Base-by-base conservation (phyloP, 1,284 basidiomycete genomes). In the Malassezia dermatis region DNA sequence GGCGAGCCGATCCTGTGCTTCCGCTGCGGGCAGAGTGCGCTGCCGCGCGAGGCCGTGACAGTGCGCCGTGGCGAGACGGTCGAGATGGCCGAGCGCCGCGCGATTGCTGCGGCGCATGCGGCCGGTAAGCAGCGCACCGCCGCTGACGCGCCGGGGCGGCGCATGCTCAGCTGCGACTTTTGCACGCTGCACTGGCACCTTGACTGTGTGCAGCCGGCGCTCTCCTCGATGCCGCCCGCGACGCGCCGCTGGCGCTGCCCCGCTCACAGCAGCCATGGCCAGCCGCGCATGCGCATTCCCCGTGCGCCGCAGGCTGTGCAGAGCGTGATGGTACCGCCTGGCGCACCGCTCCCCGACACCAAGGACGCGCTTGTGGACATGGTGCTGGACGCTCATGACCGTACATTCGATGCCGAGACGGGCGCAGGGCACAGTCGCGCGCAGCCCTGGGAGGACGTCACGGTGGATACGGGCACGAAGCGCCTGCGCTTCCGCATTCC, bases 201-300 rank as follows among this genome's bases (percentile, higher is more conserved):
- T 52, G 93, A 98, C 75, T 99, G 93, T 71, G 79, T 98, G 30
- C 84, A 87, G 65, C 94, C 93, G 17, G 93, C 94, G 2, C 78
- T 95, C 64, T 79, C 85, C 19, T 80, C 80, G 42, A 85, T 96
- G 82, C 94, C 94, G 3, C 81, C 85, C 24, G 82, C 86, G 53
- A 83, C 83, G 61, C 85, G 85, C 77, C 94, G 91, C 76, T 99
- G 94, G 93, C 95, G 93, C 88, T 99, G 93, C 76, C 94, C 94
- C 2, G 89, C 90, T 67, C 93, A 98, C 73, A 84, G 84, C 26
- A 88, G 93, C 59, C 83, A 84, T 60, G 80, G 86, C 55, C 75
- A 86, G 59, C 67, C 66, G 27, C 54, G 65, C 52, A 41, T 54
- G n/a, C 50, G 64, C 26, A 49, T 75, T 13, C 62, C 65, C 35